Base-by-base conservation (phyloP, 1,284 basidiomycete genomes). In the Tylopilus orsonianus region DNA sequence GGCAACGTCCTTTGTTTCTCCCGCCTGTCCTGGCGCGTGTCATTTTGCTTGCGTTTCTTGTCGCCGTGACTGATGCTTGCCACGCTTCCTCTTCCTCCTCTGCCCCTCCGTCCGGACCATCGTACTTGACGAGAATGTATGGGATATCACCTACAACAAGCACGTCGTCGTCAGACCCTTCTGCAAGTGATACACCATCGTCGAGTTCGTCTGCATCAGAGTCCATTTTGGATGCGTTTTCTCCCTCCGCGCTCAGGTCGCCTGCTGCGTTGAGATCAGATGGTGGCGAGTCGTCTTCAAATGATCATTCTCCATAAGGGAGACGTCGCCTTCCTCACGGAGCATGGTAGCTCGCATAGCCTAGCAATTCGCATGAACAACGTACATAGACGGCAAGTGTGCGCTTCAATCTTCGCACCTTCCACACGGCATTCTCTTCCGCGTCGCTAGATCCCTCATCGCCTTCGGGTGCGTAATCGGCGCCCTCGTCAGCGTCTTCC, bases 281-380 rank as follows among this genome's bases (percentile, higher is more conserved):
- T 32, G 59, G 64, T 39, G 71, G 50, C 37, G 74, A 75, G 23
- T 71, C 69, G 27, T 70, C 56, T 12, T 50, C 54, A 2, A 48
- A n/a, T n/a, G 73, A 44, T 75, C 73, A 14, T n/a, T n/a, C n/a
- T 69, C 71, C 2, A 39, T 47, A 52, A 69, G 48, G 16, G 73
- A 61, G 40, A 71, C 71, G n/a, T 75, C 74, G 41, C 70, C 78
- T 12, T 66, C 63, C 36, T 71, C 74, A 43, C 71, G 77, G 3
- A 89, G 90, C 80, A 93, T 86, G 8, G 80, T 80, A 7, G 82
- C 80, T 75, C 89, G 82, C 88, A 95, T 93, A 1, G 80, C 91
- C 90, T 93, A 16, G 7, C 9, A 0, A 6, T 29, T 5, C 30
- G 18, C 39, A 44, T 53, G 24, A 49, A 47, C 41, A 44, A 2